Base-by-base conservation (phyloP, 2,329 filamentous ascomycete species). In the Colletotrichum sojae region DNA sequence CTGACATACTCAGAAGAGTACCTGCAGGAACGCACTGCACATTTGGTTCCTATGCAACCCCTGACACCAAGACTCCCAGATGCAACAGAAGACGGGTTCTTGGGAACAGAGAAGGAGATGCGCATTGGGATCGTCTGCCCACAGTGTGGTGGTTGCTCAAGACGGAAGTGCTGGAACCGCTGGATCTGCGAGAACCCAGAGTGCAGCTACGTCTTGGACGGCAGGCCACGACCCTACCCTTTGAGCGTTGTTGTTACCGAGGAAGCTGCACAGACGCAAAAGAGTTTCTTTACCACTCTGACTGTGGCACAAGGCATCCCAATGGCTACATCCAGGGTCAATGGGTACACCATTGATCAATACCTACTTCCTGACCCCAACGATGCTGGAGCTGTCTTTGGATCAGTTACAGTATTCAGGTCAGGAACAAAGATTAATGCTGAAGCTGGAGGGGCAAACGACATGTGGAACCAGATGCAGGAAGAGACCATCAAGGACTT, bases 41-140 rank as follows among this genome's bases (percentile, higher is more conserved):
- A 84, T 80, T 49, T 20, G 72, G 77, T 10, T 82, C 60, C 78
- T 75, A 5, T 75, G 86, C 3, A 73, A 18, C 25, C 40, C 46
- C 36, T 84, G 8, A 80, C 80, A 0, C 75, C 82, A 8, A 69
- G 83, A 0, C 73, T 84, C 1, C 77, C 80, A 0, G 78, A 83
- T 0, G 65, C 83, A 5, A 73, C 77, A 5, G 74, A 79, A 1
- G 72, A 77, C 0, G 79, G 80, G 12, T 31, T 48, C n/a, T 10
- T 68, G 15, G 85, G 87, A 4, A 84, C 86, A 0, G 84, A 87
- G 12, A 79, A 81, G 3, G 77, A 82, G 9, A 88, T 86, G 64
- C 91, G 88, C 74, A 82, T 83, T 58, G 92, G 92, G 0, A 87
- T 94, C 54, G 87, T 92, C 2, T 95, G 92, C 72, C 89, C 88